Base-by-base conservation (phyloP, 2,329 filamentous ascomycete genomes). In the Aureobasidium sp. region DNA sequence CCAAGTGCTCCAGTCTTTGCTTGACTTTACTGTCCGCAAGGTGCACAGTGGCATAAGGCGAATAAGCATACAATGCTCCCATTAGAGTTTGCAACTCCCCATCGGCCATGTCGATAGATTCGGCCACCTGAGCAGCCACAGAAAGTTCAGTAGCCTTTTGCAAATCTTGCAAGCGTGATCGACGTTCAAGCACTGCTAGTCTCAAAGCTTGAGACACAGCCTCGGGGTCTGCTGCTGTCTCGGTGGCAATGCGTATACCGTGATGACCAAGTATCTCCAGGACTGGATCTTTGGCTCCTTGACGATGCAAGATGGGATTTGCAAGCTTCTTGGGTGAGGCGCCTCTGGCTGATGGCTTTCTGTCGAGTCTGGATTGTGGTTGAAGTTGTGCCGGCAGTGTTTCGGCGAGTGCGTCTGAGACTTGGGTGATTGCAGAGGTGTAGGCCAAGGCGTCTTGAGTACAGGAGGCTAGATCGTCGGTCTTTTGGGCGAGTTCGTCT, bases 401-500 rank as follows among this genome's bases (percentile, higher is more conserved):
- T 33, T 67, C 57, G 19, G 64, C 64, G 11, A 71, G 61, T 8
- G 66, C 67, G 6, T 62, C 62, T 6, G 65, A 66, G 5, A 72
- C 56, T n/a, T 66, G 60, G 17, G 63, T 61, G 15, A 71, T 48
- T 11, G 64, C 68, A 50, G 48, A 52, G 24, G 64, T 60, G 44
- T 74, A 69, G 8, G 69, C 64, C 37, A 69, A 67, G 9, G 70
- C 39, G 52, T 71, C 68, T 48, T 69, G 61, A 27, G 67, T 64
- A 33, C 70, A 68, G 2, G 68, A 64, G 17, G 65, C 65, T 15
- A 72, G 61, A 2, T 65, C 65, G 27, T 72, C 69, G 3, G 73
- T 65, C 14, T 71, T 68, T 6, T 66, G 59, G 5, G 68, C 69
- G 68, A 80, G 74, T 62, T 78, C 77, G 15, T 77, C 68, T 7